Evolutionary conservation across 1,284 basidiomycete genomes (phyloP), one percentile per base, ranked within the genome.

Genomic region (Sporisorium graminicola): DNA sequence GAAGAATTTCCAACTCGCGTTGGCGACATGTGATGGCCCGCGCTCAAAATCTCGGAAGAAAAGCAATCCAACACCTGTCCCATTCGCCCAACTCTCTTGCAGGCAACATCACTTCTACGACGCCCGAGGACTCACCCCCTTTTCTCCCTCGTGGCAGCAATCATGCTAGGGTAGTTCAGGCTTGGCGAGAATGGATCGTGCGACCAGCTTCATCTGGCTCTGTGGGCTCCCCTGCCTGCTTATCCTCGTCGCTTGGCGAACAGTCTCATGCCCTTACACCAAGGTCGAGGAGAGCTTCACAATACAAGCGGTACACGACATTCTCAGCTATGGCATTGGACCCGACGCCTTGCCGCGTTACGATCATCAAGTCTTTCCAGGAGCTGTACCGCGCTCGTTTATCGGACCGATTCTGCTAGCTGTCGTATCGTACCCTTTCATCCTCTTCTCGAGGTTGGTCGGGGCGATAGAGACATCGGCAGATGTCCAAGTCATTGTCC

Each of bases 241-340:
- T 4, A 57, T 42, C 20, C 52, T 67, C 12, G 60, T 66, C 35
- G 42, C 53, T 2, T 67, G 64, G 65, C 55, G 73, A 4, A 64
- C 64, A 7, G 24, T 75, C 12, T 60, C 64, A 3, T 75, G 59
- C 40, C 96, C 96, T 0, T 95, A 92, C 85, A 94, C 93, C 3
- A 99, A 99, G 87, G 96, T 99, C 43, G 97, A 99, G 86, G 96
- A 99, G 87, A 94, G 92, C 83, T 98, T 98, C 88, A 95, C 92
- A 71, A 89, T 98, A 6, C 96, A 99, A 84, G 95, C 94, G 0
- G 90, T 89, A 0, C 94, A 97, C 85, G 96, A 99, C 86, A 88
- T 94, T 22, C 88, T 98, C 33, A 89, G 92, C 87, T 91, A 93
- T 78, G 94, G 94, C 12, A 81, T 92, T 16, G 60, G 82, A 0